phyloP scores from a whole-genome alignment of 495 filamentous ascomycete species.

The Chaetomium tenue region DNA sequence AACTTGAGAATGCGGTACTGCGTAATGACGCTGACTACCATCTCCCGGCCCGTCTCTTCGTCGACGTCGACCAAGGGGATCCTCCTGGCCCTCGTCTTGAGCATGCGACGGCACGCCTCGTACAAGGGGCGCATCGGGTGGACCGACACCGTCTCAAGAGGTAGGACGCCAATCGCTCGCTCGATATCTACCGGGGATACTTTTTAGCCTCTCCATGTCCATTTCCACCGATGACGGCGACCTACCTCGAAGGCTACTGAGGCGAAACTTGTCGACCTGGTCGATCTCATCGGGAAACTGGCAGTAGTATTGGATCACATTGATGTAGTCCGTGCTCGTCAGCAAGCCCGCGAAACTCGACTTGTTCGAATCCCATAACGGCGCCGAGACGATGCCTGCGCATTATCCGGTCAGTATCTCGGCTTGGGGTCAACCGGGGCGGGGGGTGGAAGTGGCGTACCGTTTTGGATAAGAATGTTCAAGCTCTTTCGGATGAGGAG shows the following conservation, averaged over 20 bases:
- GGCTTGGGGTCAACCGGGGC: not conserved
- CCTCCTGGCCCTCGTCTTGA: constrained; percentile 84
- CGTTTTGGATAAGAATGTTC: constrained; percentile 95
- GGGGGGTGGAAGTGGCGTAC: constrained; percentile 46
- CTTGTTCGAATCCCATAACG: constrained; percentile 93
- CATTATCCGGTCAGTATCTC: constrained; percentile 22
- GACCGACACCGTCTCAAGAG: constrained; percentile 93
- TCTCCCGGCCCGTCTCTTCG: constrained; percentile 87
- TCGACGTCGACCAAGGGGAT: constrained; percentile 94
- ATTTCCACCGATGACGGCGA: constrained; percentile 12
- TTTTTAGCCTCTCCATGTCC: constrained; percentile 15
- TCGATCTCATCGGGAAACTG: constrained; percentile 89
- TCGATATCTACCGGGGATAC: constrained; percentile 70
- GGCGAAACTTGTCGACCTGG: constrained; percentile 88
- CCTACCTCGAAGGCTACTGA: constrained; percentile 88
- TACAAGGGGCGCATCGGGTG: constrained; percentile 87
- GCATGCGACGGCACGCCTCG: constrained; percentile 92
- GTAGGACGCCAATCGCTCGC: constrained; percentile 82
- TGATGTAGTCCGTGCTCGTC: constrained; percentile 96
- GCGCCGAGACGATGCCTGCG: constrained; percentile 93
- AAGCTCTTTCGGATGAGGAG: constrained; percentile 96
- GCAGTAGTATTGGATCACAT: constrained; percentile 99
- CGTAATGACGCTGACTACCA: constrained; percentile 94
- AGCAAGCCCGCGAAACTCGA: constrained; percentile 92
- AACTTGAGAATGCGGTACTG: constrained; percentile 99